phyloP scores from a whole-genome alignment of 441 rosid genomes.

The Omphalea diandra region DNA sequence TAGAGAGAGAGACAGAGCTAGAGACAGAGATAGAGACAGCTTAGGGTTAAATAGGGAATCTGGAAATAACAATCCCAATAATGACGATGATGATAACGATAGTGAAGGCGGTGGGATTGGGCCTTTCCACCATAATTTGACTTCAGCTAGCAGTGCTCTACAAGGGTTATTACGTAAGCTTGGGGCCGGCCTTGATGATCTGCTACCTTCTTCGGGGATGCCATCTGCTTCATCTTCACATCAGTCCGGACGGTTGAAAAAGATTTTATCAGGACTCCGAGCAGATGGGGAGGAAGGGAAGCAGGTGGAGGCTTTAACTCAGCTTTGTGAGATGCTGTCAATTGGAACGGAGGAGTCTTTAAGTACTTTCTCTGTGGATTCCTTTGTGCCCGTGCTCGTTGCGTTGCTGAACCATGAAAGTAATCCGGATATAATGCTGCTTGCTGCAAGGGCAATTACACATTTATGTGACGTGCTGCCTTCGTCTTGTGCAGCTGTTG shows the following conservation, averaged over 20 bases:
- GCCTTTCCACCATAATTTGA: slow-evolving; percentile 80
- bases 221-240: slow-evolving; percentile 88
- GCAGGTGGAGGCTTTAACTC: slow-evolving; percentile 97
- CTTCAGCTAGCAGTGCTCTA: slow-evolving; percentile 93
- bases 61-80: slow-evolving; percentile 32
- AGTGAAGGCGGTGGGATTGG: slow-evolving; percentile 76
- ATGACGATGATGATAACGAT: slow-evolving; percentile 78
- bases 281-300: slow-evolving; percentile 97
- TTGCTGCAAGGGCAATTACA: slow-evolving; percentile 96
- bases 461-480: slow-evolving; percentile 98
- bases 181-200: slow-evolving; percentile 94
- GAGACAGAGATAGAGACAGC: slow-evolving; percentile 44
- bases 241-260: slow-evolving; percentile 81
- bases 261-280: slow-evolving; percentile 85
- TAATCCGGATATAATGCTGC: slow-evolving; percentile 96
- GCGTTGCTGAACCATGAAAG: slow-evolving; percentile 91
- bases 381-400: slow-evolving; percentile 88
- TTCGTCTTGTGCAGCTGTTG: slow-evolving; percentile 98
- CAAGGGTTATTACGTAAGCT: slow-evolving; percentile 94
- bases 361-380: slow-evolving; percentile 95
- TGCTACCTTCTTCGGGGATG: slow-evolving; percentile 74
- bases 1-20: no score
- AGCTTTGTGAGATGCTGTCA: slow-evolving; percentile 94
- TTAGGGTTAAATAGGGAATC: slow-evolving; percentile 61
- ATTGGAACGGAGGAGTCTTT: slow-evolving; percentile 97